Evolutionary conservation across 306 rosid species (phyloP), one percentile per base, ranked within the genome.

Genomic region (Lablab purpureus): DNA sequence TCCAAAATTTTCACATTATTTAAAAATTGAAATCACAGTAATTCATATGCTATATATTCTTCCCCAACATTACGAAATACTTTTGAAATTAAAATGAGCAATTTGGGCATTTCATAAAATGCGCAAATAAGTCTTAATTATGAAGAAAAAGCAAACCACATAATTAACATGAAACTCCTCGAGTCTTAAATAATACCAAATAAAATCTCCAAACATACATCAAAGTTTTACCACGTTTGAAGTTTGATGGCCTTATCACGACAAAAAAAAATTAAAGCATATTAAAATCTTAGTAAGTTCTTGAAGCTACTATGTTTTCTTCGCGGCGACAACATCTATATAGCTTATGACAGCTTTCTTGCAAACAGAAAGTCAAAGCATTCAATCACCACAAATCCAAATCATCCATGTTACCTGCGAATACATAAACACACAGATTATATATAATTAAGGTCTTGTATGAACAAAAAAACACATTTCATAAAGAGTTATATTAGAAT

Each of bases 71-170:
- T 25, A 1, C 28, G 2, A 25, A 2, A 25, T 25, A 25, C 28
- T 25, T 25, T 25, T 25, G 1, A 25, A 25, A 25, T 25, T 25
- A 23, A 55, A 2, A 9, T 7, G 17, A 55, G 8, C 9, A 56
- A 8, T 50, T 37, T 12, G 7, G 12, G 36, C 4, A 71, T 71
- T 71, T 11, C 32, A 71, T 30, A 19, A 54, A 55, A 55, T 12
- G 51, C 54, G 77, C 51, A 52, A 21, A 63, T 34, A 18, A 30
- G 17, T 73, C 46, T 17, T 43, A 60, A n/a, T 5, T 45, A 75
- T 18, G 15, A 11, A 59, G 46, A 34, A 74, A 43, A 27, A 59
- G 7, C 43, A 60, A 23, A 60, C 60, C 45, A 7, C 32, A 46
- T 11, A 60, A n/a, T n/a, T n/a, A n/a, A 45, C n/a, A 65, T 15